Evolutionary conservation across 352 stramenopile genomes (phyloP), one percentile per base, ranked within the genome.

Genomic region (Phytophthora vignae): DNA sequence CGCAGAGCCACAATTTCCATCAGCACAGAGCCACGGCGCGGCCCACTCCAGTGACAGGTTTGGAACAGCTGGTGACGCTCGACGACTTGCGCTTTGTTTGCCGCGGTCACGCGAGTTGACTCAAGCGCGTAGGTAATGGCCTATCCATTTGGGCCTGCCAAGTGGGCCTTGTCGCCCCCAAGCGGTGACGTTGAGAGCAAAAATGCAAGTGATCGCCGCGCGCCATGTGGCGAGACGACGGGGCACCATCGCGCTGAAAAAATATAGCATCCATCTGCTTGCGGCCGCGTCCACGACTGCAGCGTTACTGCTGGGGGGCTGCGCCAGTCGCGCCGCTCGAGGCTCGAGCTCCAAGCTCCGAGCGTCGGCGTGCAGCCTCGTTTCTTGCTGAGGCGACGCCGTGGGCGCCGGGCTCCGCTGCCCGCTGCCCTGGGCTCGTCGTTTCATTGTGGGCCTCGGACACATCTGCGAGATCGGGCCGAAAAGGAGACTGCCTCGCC

Each of bases 41-140:
- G 27, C 53, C 63, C 52, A 78, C 74, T 54, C 31, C 78, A 57
- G 58, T 78, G 74, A 81, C 67, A 78, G 65, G 22, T 69, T 22
- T 1, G 17, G 44, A 68, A 50, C 70, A 81, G 70, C 70, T 78
- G 67, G 56, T 49, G 38, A 29, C 33, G 27, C 44, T 21, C 44
- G 55, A 17, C 42, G 17, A 59, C 61, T 64, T 61, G 53, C 10
- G 5, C 15, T 70, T 67, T 71, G 53, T 72, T 73, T 69, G 48
- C 5, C n/a, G 52, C 55, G 21, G 67, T 76, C 64, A 69, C 53
- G 56, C 61, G 38, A 71, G 64, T 79, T 67, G 71, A 74, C 50
- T 70, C 49, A 77, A 69, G 40, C 60, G 50, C 57, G 69, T 77
- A 46, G 54, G 69, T 76, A 71, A 69, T 49, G 48, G 54, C 2